phyloP scores from a whole-genome alignment of 306 rosid species.

The Rosa persica region DNA sequence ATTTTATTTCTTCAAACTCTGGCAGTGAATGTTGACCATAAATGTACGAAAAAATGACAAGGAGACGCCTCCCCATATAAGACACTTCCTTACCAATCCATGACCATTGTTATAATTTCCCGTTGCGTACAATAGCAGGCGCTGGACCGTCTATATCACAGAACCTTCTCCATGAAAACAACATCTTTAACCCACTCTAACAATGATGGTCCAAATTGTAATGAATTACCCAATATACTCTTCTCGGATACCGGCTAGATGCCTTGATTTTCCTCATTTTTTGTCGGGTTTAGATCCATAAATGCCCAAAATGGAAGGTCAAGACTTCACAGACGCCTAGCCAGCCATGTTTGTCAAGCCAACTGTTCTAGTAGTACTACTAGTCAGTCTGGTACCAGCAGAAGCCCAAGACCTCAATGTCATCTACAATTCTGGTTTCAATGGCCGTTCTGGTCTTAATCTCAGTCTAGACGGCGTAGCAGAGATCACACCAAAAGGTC shows the following conservation, averaged over 20 bases:
- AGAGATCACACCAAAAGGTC: slow-evolving; percentile 38
- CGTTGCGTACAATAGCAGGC: too few relatives aligned
- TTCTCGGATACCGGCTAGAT: too few relatives aligned
- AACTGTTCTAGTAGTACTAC: slow-evolving; percentile 18
- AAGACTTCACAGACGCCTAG: neutral
- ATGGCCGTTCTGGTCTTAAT: neutral
- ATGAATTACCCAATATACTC: too few relatives aligned
- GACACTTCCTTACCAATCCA: too few relatives aligned
- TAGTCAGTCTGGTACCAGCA: slow-evolving; percentile 6
- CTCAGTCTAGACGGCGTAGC: slow-evolving; percentile 53
- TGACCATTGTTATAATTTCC: neutral
- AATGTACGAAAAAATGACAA: too few relatives aligned
- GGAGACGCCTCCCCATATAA: too few relatives aligned
- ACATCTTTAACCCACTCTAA: too few relatives aligned
- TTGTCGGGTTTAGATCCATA: neutral
- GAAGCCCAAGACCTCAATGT: neutral
- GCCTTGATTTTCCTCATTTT: neutral
- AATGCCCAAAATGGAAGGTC: neutral
- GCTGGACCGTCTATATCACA: too few relatives aligned
- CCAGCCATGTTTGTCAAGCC: slow-evolving; percentile 38
- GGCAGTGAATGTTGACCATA: too few relatives aligned
- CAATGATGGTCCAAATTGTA: too few relatives aligned
- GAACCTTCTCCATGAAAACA: too few relatives aligned
- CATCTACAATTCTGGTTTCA: neutral
- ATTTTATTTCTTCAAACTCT: too few relatives aligned